Evolutionary conservation across 305 asterid genomes (phyloP).

Genomic region (Fraxinus sp.): DNA sequence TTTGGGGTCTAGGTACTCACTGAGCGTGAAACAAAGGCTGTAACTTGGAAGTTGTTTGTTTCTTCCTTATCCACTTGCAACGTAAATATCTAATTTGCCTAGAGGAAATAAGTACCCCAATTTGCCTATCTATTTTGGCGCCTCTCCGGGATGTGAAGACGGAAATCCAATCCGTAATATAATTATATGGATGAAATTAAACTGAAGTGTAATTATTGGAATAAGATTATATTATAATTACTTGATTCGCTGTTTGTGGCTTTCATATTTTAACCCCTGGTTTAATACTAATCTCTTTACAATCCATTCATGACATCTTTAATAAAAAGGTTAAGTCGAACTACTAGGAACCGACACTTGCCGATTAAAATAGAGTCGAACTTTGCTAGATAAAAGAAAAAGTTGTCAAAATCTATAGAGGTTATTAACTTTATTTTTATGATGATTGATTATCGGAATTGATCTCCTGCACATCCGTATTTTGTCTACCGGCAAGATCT

Average conservation of each 20-base stretch:
- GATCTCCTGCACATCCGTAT: too few relatives aligned
- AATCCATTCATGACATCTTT: background rate
- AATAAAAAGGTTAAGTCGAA: background rate
- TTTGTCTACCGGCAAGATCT: too few relatives aligned
- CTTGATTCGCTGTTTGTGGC: background rate
- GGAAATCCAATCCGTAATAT: background rate
- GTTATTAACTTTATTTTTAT: background rate
- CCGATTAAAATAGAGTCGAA: too few relatives aligned
- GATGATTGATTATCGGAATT: background rate
- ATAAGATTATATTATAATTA: too few relatives aligned
- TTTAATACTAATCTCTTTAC: too few relatives aligned
- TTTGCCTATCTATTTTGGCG: background rate
- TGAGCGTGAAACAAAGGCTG: background rate
- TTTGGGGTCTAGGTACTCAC: background rate
- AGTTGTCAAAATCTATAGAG: background rate
- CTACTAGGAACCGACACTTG: too few relatives aligned
- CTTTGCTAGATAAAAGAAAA: too few relatives aligned
- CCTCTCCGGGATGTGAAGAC: background rate
- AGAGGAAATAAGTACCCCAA: too few relatives aligned
- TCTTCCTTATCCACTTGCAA: background rate
- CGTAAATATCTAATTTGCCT: background rate
- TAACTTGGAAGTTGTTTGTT: background rate
- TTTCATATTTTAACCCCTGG: background rate
- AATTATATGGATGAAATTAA: too few relatives aligned
- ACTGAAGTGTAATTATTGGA: background rate